These are phyloP conservation scores for Exophiala calicioides DNA, from an alignment of 2,329 filamentous ascomycete genomes.

Conservation along the genomic window DNA sequence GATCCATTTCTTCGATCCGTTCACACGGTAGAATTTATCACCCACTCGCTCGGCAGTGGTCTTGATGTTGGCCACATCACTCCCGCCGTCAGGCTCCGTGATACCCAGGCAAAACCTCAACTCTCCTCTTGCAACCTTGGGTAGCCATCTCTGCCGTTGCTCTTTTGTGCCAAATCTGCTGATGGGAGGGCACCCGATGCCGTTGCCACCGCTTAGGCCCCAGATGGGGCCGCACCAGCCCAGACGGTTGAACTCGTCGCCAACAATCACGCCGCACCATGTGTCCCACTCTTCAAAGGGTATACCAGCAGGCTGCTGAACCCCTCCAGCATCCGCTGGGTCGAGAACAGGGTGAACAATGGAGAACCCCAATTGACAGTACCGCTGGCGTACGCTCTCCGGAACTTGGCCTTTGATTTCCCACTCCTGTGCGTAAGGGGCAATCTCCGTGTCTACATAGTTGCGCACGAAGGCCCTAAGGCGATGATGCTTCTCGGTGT, in stretches of 20 bases:
- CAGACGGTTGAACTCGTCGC: constrained; percentile 67
- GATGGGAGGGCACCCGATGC: constrained; percentile 69
- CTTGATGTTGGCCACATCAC: constrained; percentile 71
- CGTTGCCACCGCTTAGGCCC: constrained; percentile 63
- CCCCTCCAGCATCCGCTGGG: constrained; percentile 65
- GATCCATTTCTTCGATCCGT: constrained; percentile 79
- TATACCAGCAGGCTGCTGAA: constrained; percentile 65
- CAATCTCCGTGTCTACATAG: constrained; percentile 65
- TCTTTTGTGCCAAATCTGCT: constrained; percentile 65
- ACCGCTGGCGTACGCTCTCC: constrained; percentile 62
- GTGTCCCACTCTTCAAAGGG: constrained; percentile 74
- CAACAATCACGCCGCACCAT: constrained; percentile 68
- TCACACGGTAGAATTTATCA: constrained; percentile 68
- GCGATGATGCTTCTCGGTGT: constrained; percentile 63
- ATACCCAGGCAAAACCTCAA: constrained; percentile 75
- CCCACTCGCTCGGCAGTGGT: constrained; percentile 69
- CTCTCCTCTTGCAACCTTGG: constrained; percentile 65
- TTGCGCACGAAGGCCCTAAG: constrained; percentile 69
- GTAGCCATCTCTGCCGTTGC: constrained; percentile 66
- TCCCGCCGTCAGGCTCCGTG: constrained; percentile 74
- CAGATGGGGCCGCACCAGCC: constrained; percentile 63
- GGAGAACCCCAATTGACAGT: constrained; percentile 67
- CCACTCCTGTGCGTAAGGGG: constrained; percentile 67
- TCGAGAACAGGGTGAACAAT: constrained; percentile 67
- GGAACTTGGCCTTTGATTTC: constrained; percentile 67